Conservation (phyloP, 164 flowering plant genomes). For the Litsea cubeba region DNA sequence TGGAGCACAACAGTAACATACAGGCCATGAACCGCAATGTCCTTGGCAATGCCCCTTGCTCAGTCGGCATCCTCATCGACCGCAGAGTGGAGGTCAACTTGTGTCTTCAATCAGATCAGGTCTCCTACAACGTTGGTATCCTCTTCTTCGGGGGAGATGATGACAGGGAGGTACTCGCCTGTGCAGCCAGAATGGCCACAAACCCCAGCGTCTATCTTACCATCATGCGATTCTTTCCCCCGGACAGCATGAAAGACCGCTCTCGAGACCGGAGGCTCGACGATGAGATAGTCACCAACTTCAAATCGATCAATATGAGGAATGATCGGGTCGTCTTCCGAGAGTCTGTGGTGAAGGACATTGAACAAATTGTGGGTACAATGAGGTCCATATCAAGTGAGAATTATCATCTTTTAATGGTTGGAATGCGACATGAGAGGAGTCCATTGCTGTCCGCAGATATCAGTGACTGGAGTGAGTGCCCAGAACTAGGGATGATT, state of each 20-base stretch:
- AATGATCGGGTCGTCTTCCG: slow-evolving; percentile 14
- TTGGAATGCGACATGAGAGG: slow-evolving; percentile 26
- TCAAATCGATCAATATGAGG: slow-evolving; percentile 1
- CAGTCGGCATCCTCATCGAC: slow-evolving; percentile 39
- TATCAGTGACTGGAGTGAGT: slow-evolving; percentile 21
- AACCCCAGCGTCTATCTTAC: slow-evolving; percentile 2
- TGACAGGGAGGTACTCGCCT: slow-evolving; percentile 33
- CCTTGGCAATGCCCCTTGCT: slow-evolving; percentile 35
- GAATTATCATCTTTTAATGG: slow-evolving; percentile 25
- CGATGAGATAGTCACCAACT: slow-evolving; percentile 14
- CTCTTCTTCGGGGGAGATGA: slow-evolving; percentile 39
- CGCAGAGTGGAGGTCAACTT: slow-evolving; percentile 6
- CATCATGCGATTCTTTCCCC: slow-evolving; percentile 8
- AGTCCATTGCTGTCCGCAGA: slow-evolving; percentile 18
- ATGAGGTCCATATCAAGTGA: slow-evolving; percentile 15
- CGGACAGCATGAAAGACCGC: neutral
- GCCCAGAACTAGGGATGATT: slow-evolving; percentile 31
- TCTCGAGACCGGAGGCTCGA: slow-evolving; percentile 19
- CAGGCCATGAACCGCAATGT: slow-evolving; percentile 21
- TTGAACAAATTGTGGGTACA: slow-evolving; percentile 7
- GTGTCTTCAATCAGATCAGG: neutral
- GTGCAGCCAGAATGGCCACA: slow-evolving; percentile 16
- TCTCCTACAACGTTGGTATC: slow-evolving; percentile 13
- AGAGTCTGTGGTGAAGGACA: slow-evolving; percentile 27
- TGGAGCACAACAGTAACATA: neutral